Conservation (phyloP, 2,329 filamentous ascomycete genomes). For the Microcyclosporella mali region DNA sequence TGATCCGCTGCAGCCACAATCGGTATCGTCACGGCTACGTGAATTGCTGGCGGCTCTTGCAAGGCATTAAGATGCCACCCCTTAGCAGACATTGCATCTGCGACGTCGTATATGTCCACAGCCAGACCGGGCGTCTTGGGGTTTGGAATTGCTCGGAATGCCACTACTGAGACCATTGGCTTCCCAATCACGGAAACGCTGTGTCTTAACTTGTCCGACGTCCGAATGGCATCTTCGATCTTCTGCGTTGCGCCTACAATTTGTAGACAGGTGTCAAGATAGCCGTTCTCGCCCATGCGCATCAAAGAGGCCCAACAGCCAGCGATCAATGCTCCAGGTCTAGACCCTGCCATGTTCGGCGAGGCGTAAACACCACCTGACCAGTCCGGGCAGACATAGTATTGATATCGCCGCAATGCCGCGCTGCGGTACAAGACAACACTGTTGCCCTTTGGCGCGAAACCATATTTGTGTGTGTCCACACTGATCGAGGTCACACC, state of each 20-base stretch:
- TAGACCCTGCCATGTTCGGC: conserved; percentile 82
- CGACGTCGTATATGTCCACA: conserved; percentile 91
- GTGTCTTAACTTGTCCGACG: conserved; percentile 59
- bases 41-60: conserved; percentile 84
- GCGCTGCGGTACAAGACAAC: conserved; percentile 83
- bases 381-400: conserved; percentile 95
- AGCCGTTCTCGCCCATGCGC: conserved; percentile 78
- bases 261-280: conserved; percentile 75
- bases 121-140: conserved; percentile 40
- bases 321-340: conserved; percentile 88
- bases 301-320: conserved; percentile 93
- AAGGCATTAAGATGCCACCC: conserved; percentile 97
- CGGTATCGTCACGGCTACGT: conserved; percentile 87
- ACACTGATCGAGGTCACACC: conserved; percentile 94
- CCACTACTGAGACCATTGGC: conserved; percentile 83
- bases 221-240: conserved; percentile 67
- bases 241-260: conserved; percentile 85
- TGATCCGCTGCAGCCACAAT: conserved; percentile 75
- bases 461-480: conserved; percentile 98
- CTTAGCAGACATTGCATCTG: conserved; percentile 73
- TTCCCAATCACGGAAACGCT: conserved; percentile 77
- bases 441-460: conserved; percentile 95
- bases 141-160: conserved; percentile 59
- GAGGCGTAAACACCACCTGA: conserved; percentile 92
- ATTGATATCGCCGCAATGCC: conserved; percentile 77